Evolutionary conservation across 805 yeast genomes (phyloP).

Genomic region (Yamadazyma akitaensis): DNA sequence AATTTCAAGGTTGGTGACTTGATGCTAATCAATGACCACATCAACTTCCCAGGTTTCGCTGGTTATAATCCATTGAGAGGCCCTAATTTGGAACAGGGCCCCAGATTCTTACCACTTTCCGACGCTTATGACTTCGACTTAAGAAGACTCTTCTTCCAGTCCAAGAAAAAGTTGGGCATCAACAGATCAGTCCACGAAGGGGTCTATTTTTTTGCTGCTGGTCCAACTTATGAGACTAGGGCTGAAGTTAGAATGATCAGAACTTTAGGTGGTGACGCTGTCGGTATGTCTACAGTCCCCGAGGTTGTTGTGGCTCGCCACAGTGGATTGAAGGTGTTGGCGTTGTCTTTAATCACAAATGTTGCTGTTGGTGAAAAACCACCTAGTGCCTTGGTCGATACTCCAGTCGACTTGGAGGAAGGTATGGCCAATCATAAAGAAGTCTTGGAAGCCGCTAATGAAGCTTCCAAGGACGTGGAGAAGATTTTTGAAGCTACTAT

Average conservation of each 20-base stretch:
- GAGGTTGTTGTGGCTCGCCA: constrained; percentile 93
- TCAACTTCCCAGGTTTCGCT: constrained; percentile 86
- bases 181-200: constrained; percentile 80
- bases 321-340: constrained; percentile 76
- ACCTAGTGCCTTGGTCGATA: constrained; percentile 57
- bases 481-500: constrained; percentile 61
- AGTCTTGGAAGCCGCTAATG: constrained; percentile 76
- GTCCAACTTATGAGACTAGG: constrained; percentile 91
- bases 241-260: constrained; percentile 83
- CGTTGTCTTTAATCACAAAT: constrained; percentile 83
- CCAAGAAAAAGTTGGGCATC: constrained; percentile 42
- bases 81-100: constrained; percentile 80
- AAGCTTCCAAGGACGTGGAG: constrained; percentile 81
- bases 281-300: constrained; percentile 98
- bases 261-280: constrained; percentile 83
- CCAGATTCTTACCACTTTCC: constrained; percentile 81
- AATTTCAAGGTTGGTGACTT: constrained; percentile 76
- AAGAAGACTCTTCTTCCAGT: constrained; percentile 58
- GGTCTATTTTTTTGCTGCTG: constrained; percentile 77
- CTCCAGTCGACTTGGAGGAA: constrained; percentile 51
- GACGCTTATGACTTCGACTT: constrained; percentile 84
- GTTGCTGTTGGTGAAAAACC: constrained; percentile 70
- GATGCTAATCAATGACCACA: constrained; percentile 87
- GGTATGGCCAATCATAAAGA: constrained; percentile 93
- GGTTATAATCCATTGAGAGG: constrained; percentile 89